phyloP scores from a whole-genome alignment of 2,329 filamentous ascomycete species.

The Fusarium palustre region DNA sequence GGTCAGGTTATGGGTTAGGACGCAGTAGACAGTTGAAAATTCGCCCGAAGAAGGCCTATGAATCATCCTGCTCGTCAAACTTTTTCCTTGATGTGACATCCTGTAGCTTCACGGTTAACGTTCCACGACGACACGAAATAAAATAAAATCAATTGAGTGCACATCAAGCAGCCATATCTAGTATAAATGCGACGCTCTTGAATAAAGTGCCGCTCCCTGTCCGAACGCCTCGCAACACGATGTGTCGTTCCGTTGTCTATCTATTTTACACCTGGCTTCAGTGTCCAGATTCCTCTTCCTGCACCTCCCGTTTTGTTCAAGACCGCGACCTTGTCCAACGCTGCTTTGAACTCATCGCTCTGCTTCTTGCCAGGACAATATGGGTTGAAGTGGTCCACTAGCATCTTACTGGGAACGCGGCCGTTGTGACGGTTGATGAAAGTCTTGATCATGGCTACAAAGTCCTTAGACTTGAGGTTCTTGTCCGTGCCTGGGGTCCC shows the following conservation, averaged over 20 bases:
- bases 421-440: conserved; percentile 85
- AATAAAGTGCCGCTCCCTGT: neutral
- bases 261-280: conserved; percentile 52
- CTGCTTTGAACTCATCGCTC: conserved; percentile 83
- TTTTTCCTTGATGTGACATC: conserved; percentile 37
- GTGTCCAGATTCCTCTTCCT: conserved; percentile 66
- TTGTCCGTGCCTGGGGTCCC: conserved; percentile 56
- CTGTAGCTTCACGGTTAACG: conserved; percentile 24
- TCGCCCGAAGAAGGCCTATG: conserved; percentile 59
- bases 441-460: conserved; percentile 77
- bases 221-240: conserved; percentile 34
- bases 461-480: conserved; percentile 68
- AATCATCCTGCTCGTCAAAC: conserved; percentile 53
- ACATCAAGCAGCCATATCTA: conserved; percentile 10
- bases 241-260: neutral
- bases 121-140: conserved; percentile 23
- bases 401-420: conserved; percentile 81
- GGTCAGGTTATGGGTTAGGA: conserved; percentile 47
- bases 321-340: conserved; percentile 79
- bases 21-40: conserved; percentile 57
- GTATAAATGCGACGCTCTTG: conserved; percentile 6
- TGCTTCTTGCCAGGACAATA: conserved; percentile 75
- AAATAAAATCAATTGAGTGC: conserved; percentile 1
- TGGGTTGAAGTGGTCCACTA: conserved; percentile 90
- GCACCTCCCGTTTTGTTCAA: conserved; percentile 70